These are phyloP conservation scores for Allium fistulosum DNA, from an alignment of 106 monocot genomes.

Conservation along the genomic window DNA sequence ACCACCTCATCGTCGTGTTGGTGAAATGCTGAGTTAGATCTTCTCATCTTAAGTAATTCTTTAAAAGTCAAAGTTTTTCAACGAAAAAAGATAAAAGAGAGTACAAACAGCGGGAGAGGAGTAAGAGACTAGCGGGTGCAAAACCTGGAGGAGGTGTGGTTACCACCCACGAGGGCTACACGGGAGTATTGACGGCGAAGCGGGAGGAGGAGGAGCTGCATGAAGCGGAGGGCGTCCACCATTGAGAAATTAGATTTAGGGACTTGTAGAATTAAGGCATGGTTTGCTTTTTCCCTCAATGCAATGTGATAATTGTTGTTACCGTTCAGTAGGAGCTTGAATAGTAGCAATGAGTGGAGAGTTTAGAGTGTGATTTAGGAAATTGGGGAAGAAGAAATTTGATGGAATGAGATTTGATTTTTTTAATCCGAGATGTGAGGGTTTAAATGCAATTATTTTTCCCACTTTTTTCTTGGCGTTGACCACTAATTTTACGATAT, in stretches of 20 bases:
- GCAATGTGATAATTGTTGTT: neutral
- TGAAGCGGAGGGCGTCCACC: conserved; percentile 47
- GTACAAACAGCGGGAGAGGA: neutral
- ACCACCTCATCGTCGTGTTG: conserved; percentile 11
- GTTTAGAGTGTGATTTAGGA: conserved; percentile 5
- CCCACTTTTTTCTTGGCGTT: too few species aligned
- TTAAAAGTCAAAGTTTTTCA: too few species aligned
- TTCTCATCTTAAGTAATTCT: neutral
- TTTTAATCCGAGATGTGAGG: neutral
- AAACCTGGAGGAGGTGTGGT: conserved; percentile 93
- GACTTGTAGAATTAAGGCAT: neutral
- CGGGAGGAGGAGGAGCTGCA: conserved; percentile 49
- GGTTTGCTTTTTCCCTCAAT: neutral
- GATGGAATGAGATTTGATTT: neutral
- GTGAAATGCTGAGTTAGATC: neutral
- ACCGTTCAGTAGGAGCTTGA: neutral
- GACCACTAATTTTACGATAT: too few species aligned
- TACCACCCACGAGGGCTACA: conserved; percentile 71
- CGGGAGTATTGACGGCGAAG: conserved; percentile 8
- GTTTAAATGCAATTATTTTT: neutral
- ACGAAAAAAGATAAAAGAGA: neutral
- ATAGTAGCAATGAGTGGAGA: neutral
- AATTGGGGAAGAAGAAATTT: neutral
- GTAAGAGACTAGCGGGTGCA: conserved; percentile 62
- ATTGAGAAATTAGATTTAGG: neutral